These are phyloP conservation scores for Filobasidium uniguttulatum DNA, from an alignment of 1,284 basidiomycete species.

Conservation along the genomic window DNA sequence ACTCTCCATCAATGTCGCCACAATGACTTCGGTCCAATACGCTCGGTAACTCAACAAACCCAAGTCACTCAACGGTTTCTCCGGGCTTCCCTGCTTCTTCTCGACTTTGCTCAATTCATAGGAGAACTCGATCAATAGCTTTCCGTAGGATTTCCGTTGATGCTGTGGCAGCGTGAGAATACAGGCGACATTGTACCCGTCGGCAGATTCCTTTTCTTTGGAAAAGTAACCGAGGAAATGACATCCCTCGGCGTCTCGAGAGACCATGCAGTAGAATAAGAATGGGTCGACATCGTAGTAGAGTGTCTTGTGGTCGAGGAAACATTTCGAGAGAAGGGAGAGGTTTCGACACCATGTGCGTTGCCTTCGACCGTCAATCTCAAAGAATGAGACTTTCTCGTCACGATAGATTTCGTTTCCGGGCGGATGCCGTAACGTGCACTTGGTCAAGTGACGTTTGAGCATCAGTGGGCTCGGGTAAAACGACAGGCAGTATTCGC, in stretches of 20 bases:
- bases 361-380: slow-evolving; percentile 93
- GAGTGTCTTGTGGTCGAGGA: slow-evolving; percentile 97
- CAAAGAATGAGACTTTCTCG: slow-evolving; percentile 93
- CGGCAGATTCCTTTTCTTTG: slow-evolving; percentile 96
- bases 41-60: slow-evolving; percentile 87
- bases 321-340: slow-evolving; percentile 92
- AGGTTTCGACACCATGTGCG: slow-evolving; percentile 95
- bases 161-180: slow-evolving; percentile 96
- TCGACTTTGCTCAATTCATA: slow-evolving; percentile 97
- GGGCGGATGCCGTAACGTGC: slow-evolving; percentile 85
- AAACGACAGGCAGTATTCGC: slow-evolving; percentile 93
- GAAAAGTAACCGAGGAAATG: slow-evolving; percentile 98
- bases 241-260: slow-evolving; percentile 77
- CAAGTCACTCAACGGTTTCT: slow-evolving; percentile 92
- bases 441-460: slow-evolving; percentile 77
- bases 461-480: slow-evolving; percentile 79
- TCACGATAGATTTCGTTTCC: slow-evolving; percentile 98
- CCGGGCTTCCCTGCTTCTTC: slow-evolving; percentile 86
- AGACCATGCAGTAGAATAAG: slow-evolving; percentile 97
- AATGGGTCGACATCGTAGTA: slow-evolving; percentile 99
- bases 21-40: slow-evolving; percentile 95
- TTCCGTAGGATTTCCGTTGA: slow-evolving; percentile 90
- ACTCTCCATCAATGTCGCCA: slow-evolving; percentile 69
- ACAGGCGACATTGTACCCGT: slow-evolving; percentile 98
- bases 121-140: slow-evolving; percentile 91